These are phyloP conservation scores for Penicillium diatomitis DNA, from an alignment of 495 filamentous ascomycete genomes.

Conservation along the genomic window DNA sequence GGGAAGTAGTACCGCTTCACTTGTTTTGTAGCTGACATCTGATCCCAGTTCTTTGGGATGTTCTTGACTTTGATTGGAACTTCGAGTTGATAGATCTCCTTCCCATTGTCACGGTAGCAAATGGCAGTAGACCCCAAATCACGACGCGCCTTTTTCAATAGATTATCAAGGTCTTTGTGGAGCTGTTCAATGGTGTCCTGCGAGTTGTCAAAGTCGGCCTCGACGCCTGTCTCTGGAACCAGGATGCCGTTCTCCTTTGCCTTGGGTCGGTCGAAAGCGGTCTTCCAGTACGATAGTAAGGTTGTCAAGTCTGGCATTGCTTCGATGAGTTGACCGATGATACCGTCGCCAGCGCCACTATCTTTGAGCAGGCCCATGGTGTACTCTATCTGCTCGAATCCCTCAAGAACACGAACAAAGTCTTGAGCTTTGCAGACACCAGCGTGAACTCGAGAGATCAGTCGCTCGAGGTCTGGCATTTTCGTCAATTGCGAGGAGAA, in stretches of 20 bases:
- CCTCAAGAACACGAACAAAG: conserved; percentile 89
- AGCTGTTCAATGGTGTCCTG: conserved; percentile 67
- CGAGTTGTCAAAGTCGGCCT: conserved; percentile 85
- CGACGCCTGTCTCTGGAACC: conserved; percentile 80
- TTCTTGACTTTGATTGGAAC: conserved; percentile 74
- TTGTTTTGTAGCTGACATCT: conserved; percentile 87
- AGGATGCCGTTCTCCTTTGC: conserved; percentile 69
- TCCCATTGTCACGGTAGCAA: conserved; percentile 81
- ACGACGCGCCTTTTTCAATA: conserved; percentile 61
- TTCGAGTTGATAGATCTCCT: conserved; percentile 95
- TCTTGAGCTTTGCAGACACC: conserved; percentile 79
- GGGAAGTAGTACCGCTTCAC: conserved; percentile 94
- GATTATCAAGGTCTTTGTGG: conserved; percentile 56
- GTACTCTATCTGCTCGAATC: conserved; percentile 94
- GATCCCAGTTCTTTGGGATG: conserved; percentile 80
- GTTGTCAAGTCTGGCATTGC: conserved; percentile 76
- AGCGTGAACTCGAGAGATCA: conserved; percentile 93
- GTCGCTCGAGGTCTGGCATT: conserved; percentile 88
- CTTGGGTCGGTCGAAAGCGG: conserved; percentile 78
- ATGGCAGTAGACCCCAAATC: conserved; percentile 61
- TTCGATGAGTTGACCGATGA: conserved; percentile 74
- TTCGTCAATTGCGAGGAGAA: conserved; percentile 79
- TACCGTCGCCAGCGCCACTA: conserved; percentile 61
- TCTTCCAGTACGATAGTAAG: conserved; percentile 77
- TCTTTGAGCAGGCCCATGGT: conserved; percentile 69